A percentile compares a stretch with the other conserved stretches of the same genome.
Conservation (phyloP, 148 eudicot genomes). For the Bassia scoparia region DNA sequence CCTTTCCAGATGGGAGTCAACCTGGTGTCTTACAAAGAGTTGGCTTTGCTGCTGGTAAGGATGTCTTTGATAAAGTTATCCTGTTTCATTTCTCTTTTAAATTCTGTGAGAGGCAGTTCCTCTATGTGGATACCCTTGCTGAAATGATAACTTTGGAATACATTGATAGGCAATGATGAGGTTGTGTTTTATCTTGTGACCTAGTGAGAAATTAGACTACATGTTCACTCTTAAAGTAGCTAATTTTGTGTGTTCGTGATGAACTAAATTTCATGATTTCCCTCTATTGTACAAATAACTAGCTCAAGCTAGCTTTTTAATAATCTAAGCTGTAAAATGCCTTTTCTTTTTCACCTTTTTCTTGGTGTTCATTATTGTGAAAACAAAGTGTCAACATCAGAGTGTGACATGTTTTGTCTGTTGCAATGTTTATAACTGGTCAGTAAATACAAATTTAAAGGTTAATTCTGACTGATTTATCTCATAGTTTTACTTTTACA, state of each 20-base stretch:
- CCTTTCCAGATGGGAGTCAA: conserved; percentile 56
- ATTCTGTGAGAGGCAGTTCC: not conserved
- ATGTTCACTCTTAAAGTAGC: not conserved
- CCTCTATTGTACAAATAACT: not conserved
- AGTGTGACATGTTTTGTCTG: not conserved
- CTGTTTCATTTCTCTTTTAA: not conserved
- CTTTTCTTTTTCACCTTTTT: not conserved
- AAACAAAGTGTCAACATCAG: not conserved
- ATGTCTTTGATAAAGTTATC: not conserved
- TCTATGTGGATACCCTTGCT: not conserved
- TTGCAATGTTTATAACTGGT: not conserved
- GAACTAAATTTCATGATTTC: not conserved
- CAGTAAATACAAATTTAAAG: not conserved
- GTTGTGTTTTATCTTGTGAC: not conserved
- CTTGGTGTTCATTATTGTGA: not conserved
- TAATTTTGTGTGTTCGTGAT: not conserved
- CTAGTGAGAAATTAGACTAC: not conserved
- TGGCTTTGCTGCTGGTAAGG: conserved; percentile 82
- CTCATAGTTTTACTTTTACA: not conserved
- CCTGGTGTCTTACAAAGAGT: conserved; percentile 80
- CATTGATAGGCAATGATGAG: not conserved
- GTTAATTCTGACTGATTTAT: not conserved
- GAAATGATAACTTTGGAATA: not conserved
- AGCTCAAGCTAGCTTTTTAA: not conserved
- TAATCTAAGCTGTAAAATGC: not conserved